Conservation (phyloP, 208 protist species). For the Crithidia expoeki region DNA sequence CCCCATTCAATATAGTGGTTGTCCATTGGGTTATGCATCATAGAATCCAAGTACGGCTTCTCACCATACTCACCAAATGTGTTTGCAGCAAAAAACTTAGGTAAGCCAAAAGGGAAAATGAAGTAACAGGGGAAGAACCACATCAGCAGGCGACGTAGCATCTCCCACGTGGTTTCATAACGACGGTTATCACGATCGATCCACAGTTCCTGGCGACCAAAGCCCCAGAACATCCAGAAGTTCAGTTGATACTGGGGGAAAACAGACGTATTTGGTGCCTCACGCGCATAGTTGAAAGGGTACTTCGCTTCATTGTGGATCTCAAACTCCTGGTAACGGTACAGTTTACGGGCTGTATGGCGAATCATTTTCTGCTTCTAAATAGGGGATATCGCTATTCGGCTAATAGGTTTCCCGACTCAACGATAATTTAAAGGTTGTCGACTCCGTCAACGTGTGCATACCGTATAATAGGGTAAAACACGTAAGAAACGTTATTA, state of each 20-base stretch:
- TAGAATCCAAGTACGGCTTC: conserved; percentile 80
- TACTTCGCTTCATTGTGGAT: conserved; percentile 87
- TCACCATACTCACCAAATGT: conserved; percentile 88
- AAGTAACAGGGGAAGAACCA: conserved; percentile 90
- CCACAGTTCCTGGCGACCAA: conserved; percentile 85
- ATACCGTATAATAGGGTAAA: too few relatives aligned
- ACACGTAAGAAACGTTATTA: neutral
- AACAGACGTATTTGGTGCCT: conserved; percentile 88
- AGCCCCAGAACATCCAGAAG: conserved; percentile 92
- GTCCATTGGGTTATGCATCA: conserved; percentile 83
- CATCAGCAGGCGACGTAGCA: conserved; percentile 80
- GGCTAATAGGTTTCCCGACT: conserved; percentile 4
- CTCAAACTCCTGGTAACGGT: conserved; percentile 91
- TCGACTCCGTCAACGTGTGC: too few relatives aligned
- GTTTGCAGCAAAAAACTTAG: conserved; percentile 75
- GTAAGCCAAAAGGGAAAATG: conserved; percentile 88
- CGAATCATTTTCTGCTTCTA: conserved; percentile 60
- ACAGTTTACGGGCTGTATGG: conserved; percentile 39
- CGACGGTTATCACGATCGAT: conserved; percentile 80
- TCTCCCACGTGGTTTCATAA: conserved; percentile 90
- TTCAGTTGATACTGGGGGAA: conserved; percentile 88
- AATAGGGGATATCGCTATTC: conserved; percentile 1
- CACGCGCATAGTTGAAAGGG: conserved; percentile 84
- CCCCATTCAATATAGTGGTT: conserved; percentile 90
- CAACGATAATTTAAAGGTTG: neutral